Percentiles rank a stretch among this genome's conserved stretches.
Evolutionary conservation across 768 basidiomycete genomes (phyloP).

Genomic region (Trametopsis cervina): DNA sequence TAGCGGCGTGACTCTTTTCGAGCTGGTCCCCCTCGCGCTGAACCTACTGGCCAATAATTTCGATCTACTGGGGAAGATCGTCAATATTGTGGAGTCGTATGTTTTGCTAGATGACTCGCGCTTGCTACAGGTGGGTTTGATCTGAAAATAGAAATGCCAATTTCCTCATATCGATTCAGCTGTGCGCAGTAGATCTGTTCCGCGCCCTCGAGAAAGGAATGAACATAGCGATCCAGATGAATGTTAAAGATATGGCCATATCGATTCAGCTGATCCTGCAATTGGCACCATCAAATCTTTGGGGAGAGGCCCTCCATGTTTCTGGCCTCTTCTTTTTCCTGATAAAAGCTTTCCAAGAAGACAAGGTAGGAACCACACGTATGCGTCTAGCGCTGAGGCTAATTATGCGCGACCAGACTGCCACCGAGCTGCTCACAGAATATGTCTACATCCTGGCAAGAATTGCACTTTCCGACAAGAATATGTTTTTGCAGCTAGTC

Average conservation of each 20-base stretch:
- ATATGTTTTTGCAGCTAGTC: conserved; percentile 67
- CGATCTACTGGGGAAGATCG: conserved; percentile 66
- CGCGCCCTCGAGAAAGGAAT: conserved; percentile 47
- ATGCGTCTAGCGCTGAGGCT: background rate
- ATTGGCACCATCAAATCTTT: conserved; percentile 50
- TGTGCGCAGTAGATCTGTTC: conserved; percentile 49
- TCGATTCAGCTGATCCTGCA: conserved; percentile 57
- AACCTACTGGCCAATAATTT: conserved; percentile 58
- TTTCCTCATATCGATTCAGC: conserved; percentile 30
- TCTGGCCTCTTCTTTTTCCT: conserved; percentile 68
- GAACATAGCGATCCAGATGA: conserved; percentile 38
- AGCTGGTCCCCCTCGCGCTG: conserved; percentile 59
- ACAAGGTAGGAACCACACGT: conserved; percentile 67
- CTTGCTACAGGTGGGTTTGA: conserved; percentile 52
- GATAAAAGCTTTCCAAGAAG: conserved; percentile 52
- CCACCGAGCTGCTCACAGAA: conserved; percentile 50
- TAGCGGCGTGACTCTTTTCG: conserved; percentile 45
- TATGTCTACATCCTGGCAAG: conserved; percentile 71
- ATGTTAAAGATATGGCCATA: conserved; percentile 58
- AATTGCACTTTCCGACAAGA: conserved; percentile 57
- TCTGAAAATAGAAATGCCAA: background rate
- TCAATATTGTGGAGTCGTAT: conserved; percentile 69
- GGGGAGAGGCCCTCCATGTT: conserved; percentile 68
- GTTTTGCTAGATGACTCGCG: conserved; percentile 58
- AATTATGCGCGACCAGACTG: too few species aligned